Base-by-base conservation (phyloP, 352 stramenopile genomes). In the Phytophthora cajani region DNA sequence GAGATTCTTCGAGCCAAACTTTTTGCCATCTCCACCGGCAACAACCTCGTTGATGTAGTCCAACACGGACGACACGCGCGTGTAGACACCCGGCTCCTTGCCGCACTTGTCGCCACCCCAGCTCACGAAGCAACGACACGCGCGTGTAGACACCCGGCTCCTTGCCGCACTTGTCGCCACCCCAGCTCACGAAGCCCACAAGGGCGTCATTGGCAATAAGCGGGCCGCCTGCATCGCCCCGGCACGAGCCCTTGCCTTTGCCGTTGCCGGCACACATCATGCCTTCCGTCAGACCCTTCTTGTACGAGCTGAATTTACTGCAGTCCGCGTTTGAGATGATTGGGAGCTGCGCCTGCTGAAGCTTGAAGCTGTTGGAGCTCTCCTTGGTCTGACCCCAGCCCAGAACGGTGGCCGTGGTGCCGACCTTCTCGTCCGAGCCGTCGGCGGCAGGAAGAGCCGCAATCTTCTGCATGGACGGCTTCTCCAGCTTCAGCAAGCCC, bases 241-340 rank as follows among this genome's bases (percentile, higher is more conserved):
- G 78, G 67, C 84, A 92, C 11, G 80, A 81, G 36, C 80, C 79
- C 60, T 89, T 87, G 51, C 74, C 74, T 54, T 74, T 70, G 12
- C 75, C 75, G 10, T 71, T 70, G 16, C 84, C 84, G 7, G 84
- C 84, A 27, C 84, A 92, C 11, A 89, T n/a, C 84, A 92, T 90
- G 9, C 69, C 67, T 30, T 83, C 71, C 16, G 83, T 86, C 38
- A 90, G 81, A 17, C 69, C 74, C 53, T 81, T 78, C 57, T 80
- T 78, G 74, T 89, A 87, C 47, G 63, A 57, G 54, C 51, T 30
- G 38, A 64, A 77, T 51, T 81, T 82, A 63, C 64, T 71, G 63
- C 84, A 92, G 21, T 80, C 65, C 11, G 51, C 46, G 59, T 87
- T 84, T 38, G 79, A 80, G 61, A 87, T 83, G 47, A 89, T 82